These are phyloP conservation scores for Leishmania tarentolae DNA, from an alignment of 208 protist genomes.

Conservation along the genomic window DNA sequence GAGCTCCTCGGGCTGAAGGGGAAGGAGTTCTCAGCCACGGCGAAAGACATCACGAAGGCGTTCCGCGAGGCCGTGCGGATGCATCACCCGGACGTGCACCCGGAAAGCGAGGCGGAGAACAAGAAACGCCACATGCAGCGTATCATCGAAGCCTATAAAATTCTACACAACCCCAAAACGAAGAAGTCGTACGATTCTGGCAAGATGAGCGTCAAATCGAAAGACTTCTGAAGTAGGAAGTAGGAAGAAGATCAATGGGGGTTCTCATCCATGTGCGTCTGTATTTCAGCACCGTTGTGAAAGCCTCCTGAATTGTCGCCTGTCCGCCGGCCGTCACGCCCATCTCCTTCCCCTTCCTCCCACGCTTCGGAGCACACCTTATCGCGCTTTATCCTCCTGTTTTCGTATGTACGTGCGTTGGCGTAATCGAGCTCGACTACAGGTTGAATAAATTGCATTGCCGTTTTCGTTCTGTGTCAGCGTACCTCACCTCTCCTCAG, in stretches of 20 bases:
- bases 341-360: background rate
- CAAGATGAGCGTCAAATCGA: conserved; percentile 42
- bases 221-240: conserved; percentile 11
- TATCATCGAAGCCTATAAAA: conserved; percentile 86
- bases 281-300: background rate
- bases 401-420: background rate
- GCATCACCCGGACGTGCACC: conserved; percentile 83
- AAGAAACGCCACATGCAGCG: conserved; percentile 77
- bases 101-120: conserved; percentile 39
- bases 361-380: background rate
- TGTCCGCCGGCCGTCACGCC: background rate
- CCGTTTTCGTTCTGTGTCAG: background rate
- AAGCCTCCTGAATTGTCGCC: background rate
- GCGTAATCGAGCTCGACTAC: background rate
- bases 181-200: conserved; percentile 80
- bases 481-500: background rate
- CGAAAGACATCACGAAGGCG: conserved; percentile 82
- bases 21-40: conserved; percentile 68
- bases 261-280: background rate
- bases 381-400: background rate
- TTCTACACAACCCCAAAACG: conserved; percentile 71
- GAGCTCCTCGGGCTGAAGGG: conserved; percentile 77
- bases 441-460: background rate
- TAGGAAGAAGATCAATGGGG: background rate
- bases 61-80: conserved; percentile 70